A percentile compares a stretch with the other conserved stretches of the same genome.
Conservation (phyloP, 2,329 filamentous ascomycete genomes). For the Dryadomyces quercivorus region DNA sequence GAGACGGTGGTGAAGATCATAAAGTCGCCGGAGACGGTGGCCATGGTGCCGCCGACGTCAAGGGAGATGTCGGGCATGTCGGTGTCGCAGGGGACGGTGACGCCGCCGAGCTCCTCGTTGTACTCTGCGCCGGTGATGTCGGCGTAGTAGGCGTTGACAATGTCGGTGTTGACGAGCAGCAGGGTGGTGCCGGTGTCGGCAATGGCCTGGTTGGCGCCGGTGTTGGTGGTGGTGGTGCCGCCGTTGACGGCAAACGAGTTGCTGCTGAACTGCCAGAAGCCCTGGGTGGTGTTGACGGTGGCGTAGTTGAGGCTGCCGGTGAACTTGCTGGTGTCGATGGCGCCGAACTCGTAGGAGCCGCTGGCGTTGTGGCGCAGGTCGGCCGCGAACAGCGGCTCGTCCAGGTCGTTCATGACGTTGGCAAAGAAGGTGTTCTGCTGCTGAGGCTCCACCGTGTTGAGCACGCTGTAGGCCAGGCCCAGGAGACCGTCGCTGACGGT, state of each 20-base stretch:
- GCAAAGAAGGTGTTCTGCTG: constrained; percentile 62
- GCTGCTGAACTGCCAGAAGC: constrained; percentile 59
- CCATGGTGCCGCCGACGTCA: constrained; percentile 44
- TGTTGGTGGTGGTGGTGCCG: constrained; percentile 20
- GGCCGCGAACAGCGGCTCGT: constrained; percentile 58
- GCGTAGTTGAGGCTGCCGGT: constrained; percentile 49
- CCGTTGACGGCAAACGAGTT: constrained; percentile 41
- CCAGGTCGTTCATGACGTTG: constrained; percentile 48
- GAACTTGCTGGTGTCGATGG: constrained; percentile 52
- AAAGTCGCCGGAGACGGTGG: constrained; percentile 38
- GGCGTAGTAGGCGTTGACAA: constrained; percentile 37
- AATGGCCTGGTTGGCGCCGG: constrained; percentile 31
- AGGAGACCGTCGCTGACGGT: constrained; percentile 55
- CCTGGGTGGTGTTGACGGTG: constrained; percentile 45
- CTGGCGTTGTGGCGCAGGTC: constrained; percentile 46
- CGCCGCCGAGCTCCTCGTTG: constrained; percentile 27
- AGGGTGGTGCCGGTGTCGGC: constrained; percentile 52
- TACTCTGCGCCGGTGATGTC: constrained; percentile 30
- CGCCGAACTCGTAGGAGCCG: constrained; percentile 64
- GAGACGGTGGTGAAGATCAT: constrained; percentile 41
- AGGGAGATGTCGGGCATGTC: constrained; percentile 37
- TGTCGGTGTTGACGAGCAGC: constrained; percentile 41
- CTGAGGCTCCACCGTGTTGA: constrained; percentile 52
- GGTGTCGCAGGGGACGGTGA: constrained; percentile 33
- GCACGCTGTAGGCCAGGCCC: constrained; percentile 51